Evolutionary conservation across 345 rosid species (phyloP), one percentile per base, ranked within the genome.

Genomic region (Murraya paniculata): DNA sequence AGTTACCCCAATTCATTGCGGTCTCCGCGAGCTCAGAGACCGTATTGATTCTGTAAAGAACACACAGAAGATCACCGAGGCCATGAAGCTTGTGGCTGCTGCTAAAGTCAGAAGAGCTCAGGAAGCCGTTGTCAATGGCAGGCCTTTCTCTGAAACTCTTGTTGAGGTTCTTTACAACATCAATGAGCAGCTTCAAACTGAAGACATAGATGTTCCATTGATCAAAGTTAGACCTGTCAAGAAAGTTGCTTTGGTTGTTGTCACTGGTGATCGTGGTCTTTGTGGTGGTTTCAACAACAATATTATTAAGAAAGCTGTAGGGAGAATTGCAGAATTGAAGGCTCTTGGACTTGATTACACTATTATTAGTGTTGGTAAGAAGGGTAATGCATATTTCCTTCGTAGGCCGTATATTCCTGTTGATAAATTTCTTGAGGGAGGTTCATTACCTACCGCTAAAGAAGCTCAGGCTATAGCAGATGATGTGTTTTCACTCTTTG

Each of bases 31-130:
- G 78, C 91, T 96, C 67, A 82, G 94, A 38, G 87, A 77, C 21
- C 95, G 97, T 48, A 92, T 92, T 74, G 91, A 83, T 45, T 93
- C 99, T 0, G 98, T 96, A 56, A 91, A 88, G 83, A 93, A 92
- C 88, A 96, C 99, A 7, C 95, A 95, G 87, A 95, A 92, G 90
- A 92, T 95, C 93, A 95, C 99, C 0, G 97, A 95, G 83, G 98
- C 99, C 24, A 95, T 95, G 99, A 95, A 95, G 86, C 94, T 95
- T 9, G 98, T 95, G 14, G 96, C 99, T 0, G 98, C 99, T 2
- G 99, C 99, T 1, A 95, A 95, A 84, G 99, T 95, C 81, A 86
- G 98, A 79, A 88, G 99, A 83, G 99, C 99, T 35, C 99, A 95
- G 73, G 99, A 95, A 82, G 98, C 98, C 19, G 97, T 95, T 22